Conservation (phyloP, 371 early-diverging fungal genomes). For the Apophysomyces ossiformis region DNA sequence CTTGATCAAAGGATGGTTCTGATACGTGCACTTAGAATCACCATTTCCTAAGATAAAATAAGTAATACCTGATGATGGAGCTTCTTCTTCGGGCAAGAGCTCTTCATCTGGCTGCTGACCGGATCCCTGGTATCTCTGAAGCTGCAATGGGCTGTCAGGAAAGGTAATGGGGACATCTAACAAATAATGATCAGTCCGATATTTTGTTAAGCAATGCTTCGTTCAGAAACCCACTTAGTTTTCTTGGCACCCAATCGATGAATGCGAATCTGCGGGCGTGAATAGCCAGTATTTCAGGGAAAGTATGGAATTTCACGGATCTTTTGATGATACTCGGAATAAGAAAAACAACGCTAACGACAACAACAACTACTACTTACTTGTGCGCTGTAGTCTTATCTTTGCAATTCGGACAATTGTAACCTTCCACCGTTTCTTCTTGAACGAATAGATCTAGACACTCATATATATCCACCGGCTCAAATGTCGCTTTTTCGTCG, state of each 20-base stretch:
- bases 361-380: conserved; percentile 42
- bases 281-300: conserved; percentile 84
- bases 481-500: conserved; percentile 42
- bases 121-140: conserved; percentile 66
- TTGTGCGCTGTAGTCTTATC: conserved; percentile 68
- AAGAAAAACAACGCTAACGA: not conserved
- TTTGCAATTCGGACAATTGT: conserved; percentile 82
- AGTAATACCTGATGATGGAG: conserved; percentile 20
- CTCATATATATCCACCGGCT: conserved; percentile 72
- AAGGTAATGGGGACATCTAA: conserved; percentile 65
- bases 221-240: conserved; percentile 55
- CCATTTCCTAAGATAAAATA: no score
- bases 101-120: conserved; percentile 79
- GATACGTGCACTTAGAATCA: not conserved
- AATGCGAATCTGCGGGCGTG: conserved; percentile 86
- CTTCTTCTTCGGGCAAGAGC: conserved; percentile 70
- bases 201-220: not conserved
- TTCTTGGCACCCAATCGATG: conserved; percentile 89
- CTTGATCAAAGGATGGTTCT: conserved; percentile 65
- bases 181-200: not conserved
- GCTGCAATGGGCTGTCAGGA: conserved; percentile 51
- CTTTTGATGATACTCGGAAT: conserved; percentile 31
- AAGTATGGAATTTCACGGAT: conserved; percentile 77
- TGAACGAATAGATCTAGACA: conserved; percentile 72
- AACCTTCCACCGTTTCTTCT: conserved; percentile 69